phyloP scores from a whole-genome alignment of 1,139 yeast genomes.

The Arxiozyma slooffiae region DNA sequence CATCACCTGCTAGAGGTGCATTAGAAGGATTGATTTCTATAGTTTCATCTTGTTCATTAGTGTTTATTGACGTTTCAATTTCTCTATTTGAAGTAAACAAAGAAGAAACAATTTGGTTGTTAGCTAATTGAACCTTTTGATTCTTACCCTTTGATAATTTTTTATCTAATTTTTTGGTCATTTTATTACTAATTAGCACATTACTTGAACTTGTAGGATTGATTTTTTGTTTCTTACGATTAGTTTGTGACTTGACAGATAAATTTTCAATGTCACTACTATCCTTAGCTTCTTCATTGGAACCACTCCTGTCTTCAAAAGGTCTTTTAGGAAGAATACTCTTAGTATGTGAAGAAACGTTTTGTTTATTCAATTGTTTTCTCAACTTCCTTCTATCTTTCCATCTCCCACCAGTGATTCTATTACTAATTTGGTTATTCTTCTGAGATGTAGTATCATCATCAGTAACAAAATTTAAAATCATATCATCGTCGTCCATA shows the following conservation, averaged over 20 bases:
- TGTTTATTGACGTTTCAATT: constrained; percentile 23
- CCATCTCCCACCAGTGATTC: constrained; percentile 68
- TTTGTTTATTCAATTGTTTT: constrained; percentile 28
- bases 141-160: constrained; percentile 4
- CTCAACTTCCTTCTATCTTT: constrained; percentile 51
- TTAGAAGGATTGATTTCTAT: constrained; percentile 56
- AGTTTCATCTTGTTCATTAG: constrained; percentile 22
- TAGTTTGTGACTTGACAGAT: constrained; percentile 3
- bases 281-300: neutral
- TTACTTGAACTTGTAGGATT: neutral
- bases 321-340: neutral
- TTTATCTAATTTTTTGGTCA: constrained; percentile 14
- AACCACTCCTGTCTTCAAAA: neutral
- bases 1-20: constrained; percentile 52
- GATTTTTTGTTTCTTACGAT: constrained; percentile 1
- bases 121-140: constrained; percentile 8
- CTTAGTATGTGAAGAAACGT: constrained; percentile 1
- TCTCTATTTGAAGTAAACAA: constrained; percentile 67
- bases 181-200: constrained; percentile 5
- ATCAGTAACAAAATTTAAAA: constrained; percentile 22
- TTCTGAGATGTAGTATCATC: constrained; percentile 11
- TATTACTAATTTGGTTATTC: constrained; percentile 23
- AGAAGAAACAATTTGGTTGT: constrained; percentile 54
- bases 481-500: constrained; percentile 28
- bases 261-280: neutral